A percentile compares a stretch with the other conserved stretches of the same genome.
Evolutionary conservation across 495 filamentous ascomycete genomes (phyloP).

Genomic region (Penicillium nucicola): DNA sequence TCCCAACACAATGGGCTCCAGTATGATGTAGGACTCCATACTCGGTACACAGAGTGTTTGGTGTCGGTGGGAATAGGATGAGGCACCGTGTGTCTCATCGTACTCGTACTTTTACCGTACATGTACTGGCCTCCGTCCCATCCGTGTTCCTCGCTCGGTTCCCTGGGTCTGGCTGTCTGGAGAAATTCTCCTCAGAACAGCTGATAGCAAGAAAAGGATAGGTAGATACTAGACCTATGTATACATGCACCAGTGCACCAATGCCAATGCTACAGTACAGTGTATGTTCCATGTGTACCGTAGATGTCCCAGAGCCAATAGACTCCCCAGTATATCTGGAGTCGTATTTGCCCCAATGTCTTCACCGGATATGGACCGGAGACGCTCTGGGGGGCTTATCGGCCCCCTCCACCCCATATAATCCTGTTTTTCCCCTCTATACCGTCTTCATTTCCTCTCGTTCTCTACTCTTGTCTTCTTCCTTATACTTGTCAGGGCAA

Average conservation of each 20-base stretch:
- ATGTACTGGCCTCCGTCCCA: no score
- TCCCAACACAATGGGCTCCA: not conserved
- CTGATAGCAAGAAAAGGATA: no score
- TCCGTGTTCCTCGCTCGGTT: no score
- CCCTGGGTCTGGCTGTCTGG: no score
- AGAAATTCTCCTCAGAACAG: no score
- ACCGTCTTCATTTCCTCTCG: no score
- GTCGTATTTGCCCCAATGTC: conserved; percentile 9
- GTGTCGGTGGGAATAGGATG: not conserved
- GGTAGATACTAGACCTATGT: no score
- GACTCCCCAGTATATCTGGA: not conserved
- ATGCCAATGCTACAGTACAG: not conserved
- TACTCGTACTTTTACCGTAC: no score
- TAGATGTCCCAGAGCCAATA: no score
- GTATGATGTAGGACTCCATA: not conserved
- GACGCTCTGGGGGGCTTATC: conserved; percentile 4
- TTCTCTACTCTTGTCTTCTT: not conserved
- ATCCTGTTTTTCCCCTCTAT: conserved; percentile 3
- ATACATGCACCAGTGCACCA: no score
- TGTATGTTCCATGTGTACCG: no score
- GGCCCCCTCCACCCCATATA: conserved; percentile 3
- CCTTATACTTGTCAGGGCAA: not conserved
- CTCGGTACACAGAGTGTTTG: no score
- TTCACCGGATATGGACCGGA: conserved; percentile 10
- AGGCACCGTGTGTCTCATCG: not conserved